Percentiles rank a stretch among this genome's conserved stretches.
phyloP scores from a whole-genome alignment of 2,329 filamentous ascomycete genomes.

The Dryadomyces quercus-mongolicae region DNA sequence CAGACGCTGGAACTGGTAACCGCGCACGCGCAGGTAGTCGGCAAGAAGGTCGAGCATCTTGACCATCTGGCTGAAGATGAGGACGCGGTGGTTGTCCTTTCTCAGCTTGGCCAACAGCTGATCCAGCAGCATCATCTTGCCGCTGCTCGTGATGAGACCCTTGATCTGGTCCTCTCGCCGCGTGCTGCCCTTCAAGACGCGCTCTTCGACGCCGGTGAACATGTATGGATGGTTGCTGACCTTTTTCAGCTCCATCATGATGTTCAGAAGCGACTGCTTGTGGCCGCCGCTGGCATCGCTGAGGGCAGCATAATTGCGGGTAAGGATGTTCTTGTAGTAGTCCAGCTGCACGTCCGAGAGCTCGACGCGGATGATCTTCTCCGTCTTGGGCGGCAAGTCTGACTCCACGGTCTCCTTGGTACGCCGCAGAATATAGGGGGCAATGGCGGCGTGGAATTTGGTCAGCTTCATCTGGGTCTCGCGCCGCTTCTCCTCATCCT shows the following conservation, averaged over 20 bases:
- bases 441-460: slow-evolving; percentile 73
- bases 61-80: slow-evolving; percentile 99
- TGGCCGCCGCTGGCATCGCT: slow-evolving; percentile 83
- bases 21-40: slow-evolving; percentile 83
- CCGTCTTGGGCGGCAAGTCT: slow-evolving; percentile 89
- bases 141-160: slow-evolving; percentile 88
- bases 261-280: slow-evolving; percentile 90
- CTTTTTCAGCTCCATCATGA: slow-evolving; percentile 99
- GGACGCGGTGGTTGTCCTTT: slow-evolving; percentile 83
- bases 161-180: slow-evolving; percentile 85
- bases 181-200: slow-evolving; percentile 66
- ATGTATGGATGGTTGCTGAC: slow-evolving; percentile 98
- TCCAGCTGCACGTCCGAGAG: slow-evolving; percentile 92
- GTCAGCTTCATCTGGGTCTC: slow-evolving; percentile 80
- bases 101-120: slow-evolving; percentile 89
- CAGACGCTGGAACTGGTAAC: slow-evolving; percentile 90
- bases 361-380: slow-evolving; percentile 98
- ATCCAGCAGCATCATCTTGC: slow-evolving; percentile 98
- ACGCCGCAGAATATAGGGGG: slow-evolving; percentile 86
- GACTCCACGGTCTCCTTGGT: slow-evolving; percentile 98
- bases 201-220: slow-evolving; percentile 88
- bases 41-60: slow-evolving; percentile 95
- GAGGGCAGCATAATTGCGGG: slow-evolving; percentile 86
- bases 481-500: slow-evolving; percentile 37
- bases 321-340: slow-evolving; percentile 98